Base-by-base conservation (phyloP, 139 green algal genomes). In the Chlamydomonas schloesseri region DNA sequence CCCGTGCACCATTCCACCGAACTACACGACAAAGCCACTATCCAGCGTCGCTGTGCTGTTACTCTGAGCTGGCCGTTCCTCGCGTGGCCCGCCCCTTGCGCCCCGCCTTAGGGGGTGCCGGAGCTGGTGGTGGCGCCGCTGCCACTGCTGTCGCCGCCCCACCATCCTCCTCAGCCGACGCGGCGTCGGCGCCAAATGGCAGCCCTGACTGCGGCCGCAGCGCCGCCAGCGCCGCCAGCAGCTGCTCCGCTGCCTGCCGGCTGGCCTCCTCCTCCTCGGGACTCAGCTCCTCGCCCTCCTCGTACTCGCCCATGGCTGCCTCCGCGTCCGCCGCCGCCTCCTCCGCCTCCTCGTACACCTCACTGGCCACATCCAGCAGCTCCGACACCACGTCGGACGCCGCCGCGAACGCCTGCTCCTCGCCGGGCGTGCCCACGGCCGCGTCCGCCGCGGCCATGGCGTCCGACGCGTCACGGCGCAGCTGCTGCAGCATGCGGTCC, bases 311-410 rank as follows among this genome's bases (percentile, higher is more conserved):
- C 74, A 11, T 6, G 13, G 23, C 33, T n/a, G 55, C 57, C 33
- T 47, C 68, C 33, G 1, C 68, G 33, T 50, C 68, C 68, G 33
- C 33, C 33, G 33, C 34, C 33, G 10, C 76, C 60, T 64, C 76
- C 53, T 83, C 60, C 26, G 33, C 57, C 57, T 24, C 75, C 14
- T 58, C 75, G 55, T 72, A 82, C 75, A 46, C 18, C 75, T 82
- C 75, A 0, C 11, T 37, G 3, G 42, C 24, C 75, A 71, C 57
- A 17, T 26, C 58, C 57, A 71, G 62, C 29, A 64, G 36, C 46
- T 29, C 77, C 37, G 8, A 42, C 77, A 73, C 36, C 74, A 37
- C 74, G 55, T 57, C 33, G 4, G 55, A 31, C 33, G 10, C 29
- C 77, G 67, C 42, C 5, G 20, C 31, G 18, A 28, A 11, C 31